These are phyloP conservation scores for Penstemon barbatus DNA, from an alignment of 257 asterid species.

Conservation along the genomic window DNA sequence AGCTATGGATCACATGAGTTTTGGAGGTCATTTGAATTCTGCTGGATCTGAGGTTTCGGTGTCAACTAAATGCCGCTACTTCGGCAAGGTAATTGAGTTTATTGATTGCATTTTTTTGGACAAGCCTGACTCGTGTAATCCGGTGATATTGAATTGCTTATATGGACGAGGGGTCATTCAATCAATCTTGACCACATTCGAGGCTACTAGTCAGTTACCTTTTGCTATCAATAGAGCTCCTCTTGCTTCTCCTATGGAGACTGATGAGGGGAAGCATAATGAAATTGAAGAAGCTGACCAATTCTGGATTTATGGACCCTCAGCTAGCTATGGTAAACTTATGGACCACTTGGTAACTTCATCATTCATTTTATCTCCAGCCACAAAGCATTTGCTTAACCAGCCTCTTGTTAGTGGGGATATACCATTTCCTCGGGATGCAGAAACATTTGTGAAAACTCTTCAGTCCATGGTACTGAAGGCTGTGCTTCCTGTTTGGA, in stretches of 20 bases:
- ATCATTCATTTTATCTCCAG: constrained; percentile 76
- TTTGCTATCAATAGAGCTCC: constrained; percentile 68
- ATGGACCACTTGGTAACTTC: constrained; percentile 96
- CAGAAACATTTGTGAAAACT: constrained; percentile 83
- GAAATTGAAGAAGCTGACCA: constrained; percentile 56
- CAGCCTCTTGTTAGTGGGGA: constrained; percentile 85
- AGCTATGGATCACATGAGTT: constrained; percentile 72
- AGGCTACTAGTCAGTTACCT: constrained; percentile 92
- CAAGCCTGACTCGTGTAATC: constrained; percentile 84
- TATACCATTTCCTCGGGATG: constrained; percentile 79
- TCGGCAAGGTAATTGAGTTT: constrained; percentile 86
- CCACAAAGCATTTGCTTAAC: constrained; percentile 81
- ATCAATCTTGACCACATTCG: constrained; percentile 77
- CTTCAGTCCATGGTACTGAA: constrained; percentile 91
- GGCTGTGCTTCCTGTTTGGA: constrained; percentile 91
- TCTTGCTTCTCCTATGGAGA: constrained; percentile 87
- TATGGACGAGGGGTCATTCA: constrained; percentile 85
- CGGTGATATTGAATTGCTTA: constrained; percentile 77
- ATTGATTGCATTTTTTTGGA: constrained; percentile 79
- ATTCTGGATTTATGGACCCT: constrained; percentile 75
- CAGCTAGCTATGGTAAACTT: constrained; percentile 86
- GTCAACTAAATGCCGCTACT: constrained; percentile 83
- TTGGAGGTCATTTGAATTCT: constrained; percentile 58
- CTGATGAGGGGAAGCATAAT: constrained; percentile 84
- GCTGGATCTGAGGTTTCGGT: constrained; percentile 69